Percentiles rank a stretch among this genome's conserved stretches.
These are phyloP conservation scores for Penicillium verrucosum DNA, from an alignment of 2,329 filamentous ascomycete genomes.

Conservation along the genomic window DNA sequence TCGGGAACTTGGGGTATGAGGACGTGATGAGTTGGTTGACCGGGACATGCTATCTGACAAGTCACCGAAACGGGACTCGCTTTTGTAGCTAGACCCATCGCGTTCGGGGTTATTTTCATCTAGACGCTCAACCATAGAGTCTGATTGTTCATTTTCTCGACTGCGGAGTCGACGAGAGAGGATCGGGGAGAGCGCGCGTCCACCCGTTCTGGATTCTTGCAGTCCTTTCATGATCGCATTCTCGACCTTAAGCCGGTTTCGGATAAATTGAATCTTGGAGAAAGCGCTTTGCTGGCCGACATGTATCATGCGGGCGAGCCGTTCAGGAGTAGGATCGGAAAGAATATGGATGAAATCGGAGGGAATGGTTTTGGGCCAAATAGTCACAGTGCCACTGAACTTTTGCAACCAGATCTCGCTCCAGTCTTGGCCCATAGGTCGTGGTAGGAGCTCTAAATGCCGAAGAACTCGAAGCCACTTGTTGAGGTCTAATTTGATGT, in stretches of 20 bases:
- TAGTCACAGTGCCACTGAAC: conserved; percentile 91
- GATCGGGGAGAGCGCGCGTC: conserved; percentile 26
- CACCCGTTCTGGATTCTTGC: conserved; percentile 29
- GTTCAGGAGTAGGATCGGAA: conserved; percentile 70
- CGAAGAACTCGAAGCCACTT: conserved; percentile 97
- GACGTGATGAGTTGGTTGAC: conserved; percentile 20
- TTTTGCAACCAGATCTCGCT: conserved; percentile 93
- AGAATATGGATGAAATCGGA: conserved; percentile 86
- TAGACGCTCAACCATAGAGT: conserved; percentile 25
- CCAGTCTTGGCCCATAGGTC: conserved; percentile 93
- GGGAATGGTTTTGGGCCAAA: conserved; percentile 80
- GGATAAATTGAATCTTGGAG: conserved; percentile 86
- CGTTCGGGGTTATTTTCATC: conserved; percentile 31
- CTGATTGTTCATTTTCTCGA: conserved; percentile 15
- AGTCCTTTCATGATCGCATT: conserved; percentile 59
- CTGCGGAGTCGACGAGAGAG: conserved; percentile 27
- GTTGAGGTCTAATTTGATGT: conserved; percentile 90
- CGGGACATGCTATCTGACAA: conserved; percentile 24
- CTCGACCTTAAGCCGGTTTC: conserved; percentile 82
- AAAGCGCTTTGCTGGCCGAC: conserved; percentile 86
- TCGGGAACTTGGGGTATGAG: conserved; percentile 21
- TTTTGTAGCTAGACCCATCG: conserved; percentile 17
- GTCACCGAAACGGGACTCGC: conserved; percentile 23
- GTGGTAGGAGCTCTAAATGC: conserved; percentile 85
- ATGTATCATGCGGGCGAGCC: conserved; percentile 83